Evolutionary conservation across 2,329 filamentous ascomycete species (phyloP), one percentile per base, ranked within the genome.

Genomic region (Colletotrichum graminicola): DNA sequence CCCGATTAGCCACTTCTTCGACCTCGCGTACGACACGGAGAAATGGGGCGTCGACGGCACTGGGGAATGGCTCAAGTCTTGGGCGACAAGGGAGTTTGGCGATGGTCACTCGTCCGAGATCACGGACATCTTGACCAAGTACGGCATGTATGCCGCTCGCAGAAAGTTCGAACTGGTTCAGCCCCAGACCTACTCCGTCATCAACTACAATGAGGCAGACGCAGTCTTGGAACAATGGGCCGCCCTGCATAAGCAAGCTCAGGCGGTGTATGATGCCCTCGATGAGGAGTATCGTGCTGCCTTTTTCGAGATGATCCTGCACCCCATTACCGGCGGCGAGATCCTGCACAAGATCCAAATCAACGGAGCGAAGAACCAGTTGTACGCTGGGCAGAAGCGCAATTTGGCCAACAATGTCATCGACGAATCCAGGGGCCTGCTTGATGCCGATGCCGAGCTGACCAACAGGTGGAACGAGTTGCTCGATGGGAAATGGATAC

Each of bases 1-100:
- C 21, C 89, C 90, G 26, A 89, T 92, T 76, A 89, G 84, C 76
- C 90, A 92, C 78, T 92, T 90, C 81, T 82, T 93, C 73, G 90
- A 92, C 73, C 83, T 93, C 72, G 91, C 90, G 1, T 93, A 93
- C 77, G 88, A 93, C 75, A 86, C 88, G 29, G 80, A 86, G 26
- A 77, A 81, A 1, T 91, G 88, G 84, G 83, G 84, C n/a, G 84
- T 86, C 62, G 84, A 88, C 57, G 88, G 86, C 64, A 86, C 88
- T 0, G 81, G 82, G 1, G 81, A 83, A 2, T 93, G 90, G 88
- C 83, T 90, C 18, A 77, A 83, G 23, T 80, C 83, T 3, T 91
- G 88, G 85, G 87, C 88, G 2, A 78, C 83, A 8, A 85, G 89
- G 5, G 89, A 90, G 74, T 92, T 92, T 73, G 87, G 84, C 1